These are phyloP conservation scores for Oemleria cerasiformis DNA, from an alignment of 306 rosid species.

Conservation along the genomic window DNA sequence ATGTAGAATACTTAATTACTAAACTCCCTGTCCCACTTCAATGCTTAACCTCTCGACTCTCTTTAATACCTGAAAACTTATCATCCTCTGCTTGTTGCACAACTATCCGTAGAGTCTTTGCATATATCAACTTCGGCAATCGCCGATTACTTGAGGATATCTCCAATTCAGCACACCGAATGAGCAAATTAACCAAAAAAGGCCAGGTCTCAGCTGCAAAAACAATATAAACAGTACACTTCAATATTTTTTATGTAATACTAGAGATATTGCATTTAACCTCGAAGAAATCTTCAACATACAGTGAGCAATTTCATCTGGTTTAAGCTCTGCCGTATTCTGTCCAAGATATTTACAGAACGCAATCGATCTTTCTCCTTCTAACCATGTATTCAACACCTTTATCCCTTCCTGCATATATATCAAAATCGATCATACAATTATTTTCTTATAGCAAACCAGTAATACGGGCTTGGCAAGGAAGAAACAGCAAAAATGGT, in stretches of 20 bases:
- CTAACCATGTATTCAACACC: conserved; percentile 84
- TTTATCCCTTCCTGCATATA: conserved; percentile 72
- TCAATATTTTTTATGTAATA: conserved; percentile 11
- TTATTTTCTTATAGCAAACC: not conserved
- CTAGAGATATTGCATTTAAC: not conserved
- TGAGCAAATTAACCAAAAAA: conserved; percentile 61
- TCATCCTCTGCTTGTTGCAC: conserved; percentile 78
- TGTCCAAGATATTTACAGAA: conserved; percentile 73
- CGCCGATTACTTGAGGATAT: conserved; percentile 71
- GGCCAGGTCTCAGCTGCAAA: conserved; percentile 98
- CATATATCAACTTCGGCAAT: conserved; percentile 64
- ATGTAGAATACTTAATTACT: not conserved
- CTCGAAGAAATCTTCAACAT: conserved; percentile 26
- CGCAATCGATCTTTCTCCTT: conserved; percentile 62
- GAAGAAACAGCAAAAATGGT: not conserved
- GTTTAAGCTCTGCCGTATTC: conserved; percentile 63
- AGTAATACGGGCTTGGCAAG: not conserved
- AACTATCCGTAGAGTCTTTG: conserved; percentile 69
- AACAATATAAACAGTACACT: conserved; percentile 15
- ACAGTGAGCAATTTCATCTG: conserved; percentile 70
- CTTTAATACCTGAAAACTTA: conserved; percentile 62
- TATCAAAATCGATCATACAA: conserved; percentile 1
- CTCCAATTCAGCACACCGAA: conserved; percentile 65
- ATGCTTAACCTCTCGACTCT: not conserved
- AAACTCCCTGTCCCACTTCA: not conserved